Conservation (phyloP, 2,329 filamentous ascomycete species). For the Neopestalotiopsis rosae region DNA sequence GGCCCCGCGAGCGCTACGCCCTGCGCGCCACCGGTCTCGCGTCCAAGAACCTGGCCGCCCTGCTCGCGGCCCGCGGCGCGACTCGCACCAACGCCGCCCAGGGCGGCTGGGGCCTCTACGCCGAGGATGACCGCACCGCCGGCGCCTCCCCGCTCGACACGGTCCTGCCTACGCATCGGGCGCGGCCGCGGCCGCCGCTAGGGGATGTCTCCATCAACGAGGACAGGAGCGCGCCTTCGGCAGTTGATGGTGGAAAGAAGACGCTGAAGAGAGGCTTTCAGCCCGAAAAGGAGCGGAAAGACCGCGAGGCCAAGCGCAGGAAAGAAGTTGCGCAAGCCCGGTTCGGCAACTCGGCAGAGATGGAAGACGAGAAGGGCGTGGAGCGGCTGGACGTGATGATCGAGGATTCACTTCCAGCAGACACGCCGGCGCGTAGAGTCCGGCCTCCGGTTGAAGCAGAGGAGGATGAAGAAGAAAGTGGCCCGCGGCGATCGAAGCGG, state of each 20-base stretch:
- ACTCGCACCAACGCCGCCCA: conserved; percentile 73
- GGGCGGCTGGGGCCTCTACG: conserved; percentile 82
- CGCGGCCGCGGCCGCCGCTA: conserved; percentile 36
- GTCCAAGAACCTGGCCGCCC: conserved; percentile 72
- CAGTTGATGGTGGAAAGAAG: conserved; percentile 25
- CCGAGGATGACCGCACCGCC: conserved; percentile 61
- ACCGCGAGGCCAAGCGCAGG: conserved; percentile 58
- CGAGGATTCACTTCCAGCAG: conserved; percentile 59
- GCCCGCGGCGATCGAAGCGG: conserved; percentile 20
- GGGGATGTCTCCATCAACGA: conserved; percentile 41
- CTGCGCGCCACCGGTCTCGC: conserved; percentile 71
- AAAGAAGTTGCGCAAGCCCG: conserved; percentile 68
- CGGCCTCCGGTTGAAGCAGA: conserved; percentile 19
- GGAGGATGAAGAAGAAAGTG: conserved; percentile 16
- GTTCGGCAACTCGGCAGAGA: conserved; percentile 67
- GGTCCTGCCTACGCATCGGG: conserved; percentile 47
- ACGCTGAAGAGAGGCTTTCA: conserved; percentile 32
- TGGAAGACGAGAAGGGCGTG: conserved; percentile 64
- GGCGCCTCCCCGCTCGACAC: conserved; percentile 61
- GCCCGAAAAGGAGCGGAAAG: conserved; percentile 34
- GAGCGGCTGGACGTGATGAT: conserved; percentile 66
- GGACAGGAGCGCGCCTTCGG: conserved; percentile 22
- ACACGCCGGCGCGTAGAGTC: conserved; percentile 1
- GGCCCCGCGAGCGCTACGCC: conserved; percentile 73
- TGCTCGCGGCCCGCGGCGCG: conserved; percentile 72